Evolutionary conservation across 1,139 yeast species (phyloP).

Genomic region (Candida gigantensis): DNA sequence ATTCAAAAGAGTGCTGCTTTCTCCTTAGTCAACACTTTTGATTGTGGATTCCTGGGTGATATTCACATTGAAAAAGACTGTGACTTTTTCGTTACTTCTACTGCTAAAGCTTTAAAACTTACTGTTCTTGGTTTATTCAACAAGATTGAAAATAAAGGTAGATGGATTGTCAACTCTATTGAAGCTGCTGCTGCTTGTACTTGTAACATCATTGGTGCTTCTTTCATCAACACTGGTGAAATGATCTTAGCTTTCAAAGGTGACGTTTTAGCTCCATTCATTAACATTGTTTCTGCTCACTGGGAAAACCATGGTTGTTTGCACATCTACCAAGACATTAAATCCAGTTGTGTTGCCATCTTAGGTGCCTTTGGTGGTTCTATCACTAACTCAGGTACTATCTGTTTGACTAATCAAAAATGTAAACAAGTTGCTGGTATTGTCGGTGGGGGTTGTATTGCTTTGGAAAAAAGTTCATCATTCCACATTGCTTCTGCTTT

Average conservation of each 20-base stretch:
- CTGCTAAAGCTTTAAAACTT: slow-evolving; percentile 4
- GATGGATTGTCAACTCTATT: slow-evolving; percentile 2
- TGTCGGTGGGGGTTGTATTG: slow-evolving; percentile 4
- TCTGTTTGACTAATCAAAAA: slow-evolving; percentile 4
- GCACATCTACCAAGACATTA: slow-evolving; percentile 4
- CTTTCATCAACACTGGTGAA: slow-evolving; percentile 5
- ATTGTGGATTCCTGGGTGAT: slow-evolving; percentile 5
- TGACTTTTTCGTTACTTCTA: slow-evolving; percentile 5
- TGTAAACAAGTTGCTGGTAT: slow-evolving; percentile 2
- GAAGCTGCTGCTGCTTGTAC: slow-evolving; percentile 3
- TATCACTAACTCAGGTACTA: slow-evolving; percentile 3
- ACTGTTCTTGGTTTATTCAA: slow-evolving; percentile 1
- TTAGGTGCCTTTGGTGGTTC: slow-evolving; percentile 1
- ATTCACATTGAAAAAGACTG: slow-evolving; percentile 4
- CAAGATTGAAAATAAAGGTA: slow-evolving; percentile 5
- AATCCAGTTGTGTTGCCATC: slow-evolving; percentile 2
- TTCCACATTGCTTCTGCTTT: slow-evolving; percentile 4
- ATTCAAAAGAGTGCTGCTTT: slow-evolving; percentile 5
- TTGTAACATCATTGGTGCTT: slow-evolving; percentile 5
- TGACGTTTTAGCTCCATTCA: neutral
- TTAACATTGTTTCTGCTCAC: slow-evolving; percentile 1
- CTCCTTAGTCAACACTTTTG: slow-evolving; percentile 3
- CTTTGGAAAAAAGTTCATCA: slow-evolving; percentile 3
- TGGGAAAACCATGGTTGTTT: slow-evolving; percentile 3
- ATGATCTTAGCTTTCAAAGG: slow-evolving; percentile 4